Conservation (phyloP, 2,329 filamentous ascomycete genomes). For the Colletotrichum noveboracense region DNA sequence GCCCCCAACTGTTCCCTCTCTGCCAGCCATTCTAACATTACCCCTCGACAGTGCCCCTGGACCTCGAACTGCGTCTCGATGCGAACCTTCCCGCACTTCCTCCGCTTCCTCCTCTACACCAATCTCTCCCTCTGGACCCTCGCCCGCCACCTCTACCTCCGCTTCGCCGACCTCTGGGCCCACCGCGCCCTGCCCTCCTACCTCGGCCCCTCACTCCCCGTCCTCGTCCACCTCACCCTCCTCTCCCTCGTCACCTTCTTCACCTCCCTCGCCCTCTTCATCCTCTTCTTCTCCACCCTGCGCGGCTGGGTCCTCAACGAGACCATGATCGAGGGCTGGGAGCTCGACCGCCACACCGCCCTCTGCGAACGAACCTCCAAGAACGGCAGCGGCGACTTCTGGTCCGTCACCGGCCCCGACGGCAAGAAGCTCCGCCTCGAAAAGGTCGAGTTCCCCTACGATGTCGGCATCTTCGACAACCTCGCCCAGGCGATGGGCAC, state of each 20-base stretch:
- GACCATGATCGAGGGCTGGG: slow-evolving; percentile 85
- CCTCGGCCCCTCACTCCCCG: slow-evolving; percentile 68
- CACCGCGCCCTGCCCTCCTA: slow-evolving; percentile 74
- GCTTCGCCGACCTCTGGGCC: slow-evolving; percentile 66
- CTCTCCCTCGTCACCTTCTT: slow-evolving; percentile 63
- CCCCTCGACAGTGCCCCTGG: slow-evolving; percentile 76
- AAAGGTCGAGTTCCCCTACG: slow-evolving; percentile 81
- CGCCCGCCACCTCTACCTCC: slow-evolving; percentile 62
- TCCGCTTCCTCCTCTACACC: slow-evolving; percentile 77
- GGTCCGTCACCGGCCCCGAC: slow-evolving; percentile 40
- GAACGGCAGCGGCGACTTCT: slow-evolving; percentile 43
- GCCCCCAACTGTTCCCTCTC: neutral
- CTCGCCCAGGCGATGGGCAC: slow-evolving; percentile 79
- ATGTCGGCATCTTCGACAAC: slow-evolving; percentile 77
- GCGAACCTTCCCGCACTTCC: slow-evolving; percentile 81
- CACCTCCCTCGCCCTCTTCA: slow-evolving; percentile 64
- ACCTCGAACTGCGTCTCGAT: slow-evolving; percentile 83
- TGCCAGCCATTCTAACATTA: slow-evolving; percentile 43
- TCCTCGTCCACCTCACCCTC: slow-evolving; percentile 66
- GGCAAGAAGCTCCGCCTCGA: slow-evolving; percentile 55
- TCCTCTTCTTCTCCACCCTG: slow-evolving; percentile 69
- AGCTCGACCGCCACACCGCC: slow-evolving; percentile 67
- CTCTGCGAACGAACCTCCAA: slow-evolving; percentile 52
- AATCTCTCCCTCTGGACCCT: slow-evolving; percentile 70
- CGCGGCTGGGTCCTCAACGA: slow-evolving; percentile 71